A percentile compares a stretch with the other conserved stretches of the same genome.
Conservation (phyloP, 83 land plant genomes). For the Larix sibirica region DNA sequence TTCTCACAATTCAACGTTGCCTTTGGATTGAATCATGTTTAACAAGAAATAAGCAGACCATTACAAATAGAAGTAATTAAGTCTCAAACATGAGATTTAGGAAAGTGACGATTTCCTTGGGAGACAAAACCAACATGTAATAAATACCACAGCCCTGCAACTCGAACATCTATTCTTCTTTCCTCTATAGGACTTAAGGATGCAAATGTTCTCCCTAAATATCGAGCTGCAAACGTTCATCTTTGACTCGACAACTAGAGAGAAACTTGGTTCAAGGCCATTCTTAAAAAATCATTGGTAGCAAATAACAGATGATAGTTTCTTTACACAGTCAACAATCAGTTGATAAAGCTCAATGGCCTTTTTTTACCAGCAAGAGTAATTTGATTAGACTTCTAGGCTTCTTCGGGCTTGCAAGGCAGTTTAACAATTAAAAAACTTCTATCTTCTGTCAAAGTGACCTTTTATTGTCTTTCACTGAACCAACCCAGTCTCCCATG, state of each 20-base stretch:
- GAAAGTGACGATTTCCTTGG: not conserved
- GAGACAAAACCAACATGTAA: not conserved
- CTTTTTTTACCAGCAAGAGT: not conserved
- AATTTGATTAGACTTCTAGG: not conserved
- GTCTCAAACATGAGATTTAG: not conserved
- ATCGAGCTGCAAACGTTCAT: not conserved
- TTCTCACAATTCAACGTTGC: too few relatives aligned
- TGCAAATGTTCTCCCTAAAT: not conserved
- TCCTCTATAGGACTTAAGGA: not conserved
- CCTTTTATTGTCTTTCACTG: not conserved
- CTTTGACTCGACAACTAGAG: not conserved
- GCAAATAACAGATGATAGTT: not conserved
- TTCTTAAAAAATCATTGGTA: not conserved
- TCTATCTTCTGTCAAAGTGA: not conserved
- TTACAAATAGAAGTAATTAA: too few relatives aligned
- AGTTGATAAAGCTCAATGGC: not conserved
- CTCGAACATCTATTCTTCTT: not conserved
- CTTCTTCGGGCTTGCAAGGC: not conserved
- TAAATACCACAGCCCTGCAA: not conserved
- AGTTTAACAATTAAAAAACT: not conserved
- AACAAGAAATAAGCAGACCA: too few relatives aligned
- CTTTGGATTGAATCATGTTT: too few relatives aligned
- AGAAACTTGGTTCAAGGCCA: not conserved
- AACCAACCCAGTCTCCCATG: not conserved
- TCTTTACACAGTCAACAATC: not conserved